A percentile compares a stretch with the other conserved stretches of the same genome.
Evolutionary conservation across 805 yeast genomes (phyloP).

Genomic region (Lipomyces yamadae): DNA sequence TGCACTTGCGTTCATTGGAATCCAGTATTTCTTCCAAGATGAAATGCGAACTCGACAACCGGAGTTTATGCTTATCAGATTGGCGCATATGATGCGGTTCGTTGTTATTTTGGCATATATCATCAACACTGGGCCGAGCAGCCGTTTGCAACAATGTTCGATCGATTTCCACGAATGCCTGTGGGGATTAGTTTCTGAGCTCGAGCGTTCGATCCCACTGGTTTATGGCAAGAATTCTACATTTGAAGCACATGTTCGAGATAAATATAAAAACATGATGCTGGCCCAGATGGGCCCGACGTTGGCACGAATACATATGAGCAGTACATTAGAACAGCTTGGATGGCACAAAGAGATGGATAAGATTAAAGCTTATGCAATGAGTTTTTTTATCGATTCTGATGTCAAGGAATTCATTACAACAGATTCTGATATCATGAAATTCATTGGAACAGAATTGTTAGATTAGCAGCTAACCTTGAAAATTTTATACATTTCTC

Average conservation of each 20-base stretch:
- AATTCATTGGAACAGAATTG: neutral
- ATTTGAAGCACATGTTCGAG: neutral
- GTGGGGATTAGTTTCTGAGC: conserved; percentile 15
- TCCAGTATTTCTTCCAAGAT: conserved; percentile 23
- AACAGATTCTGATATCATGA: neutral
- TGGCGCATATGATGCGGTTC: conserved; percentile 23
- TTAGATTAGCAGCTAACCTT: neutral
- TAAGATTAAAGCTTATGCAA: conserved; percentile 6
- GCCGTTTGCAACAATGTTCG: neutral
- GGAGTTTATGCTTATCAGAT: conserved; percentile 9
- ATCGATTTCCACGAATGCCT: conserved; percentile 17
- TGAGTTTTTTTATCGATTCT: neutral
- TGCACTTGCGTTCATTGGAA: conserved; percentile 9
- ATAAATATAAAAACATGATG: neutral
- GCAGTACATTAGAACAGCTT: conserved; percentile 2
- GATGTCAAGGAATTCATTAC: neutral
- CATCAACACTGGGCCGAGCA: neutral
- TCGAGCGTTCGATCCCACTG: conserved; percentile 10
- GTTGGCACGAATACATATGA: conserved; percentile 9
- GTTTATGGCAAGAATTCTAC: conserved; percentile 10
- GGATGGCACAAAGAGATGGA: conserved; percentile 18
- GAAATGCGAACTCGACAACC: neutral
- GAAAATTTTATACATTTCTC: neutral
- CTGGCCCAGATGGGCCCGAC: conserved; percentile 11
- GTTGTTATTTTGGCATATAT: conserved; percentile 9